Percentiles rank a stretch among this genome's conserved stretches.
Evolutionary conservation across 2,329 filamentous ascomycete species (phyloP).

Genomic region (Stachybotrys chlorohalonatus): DNA sequence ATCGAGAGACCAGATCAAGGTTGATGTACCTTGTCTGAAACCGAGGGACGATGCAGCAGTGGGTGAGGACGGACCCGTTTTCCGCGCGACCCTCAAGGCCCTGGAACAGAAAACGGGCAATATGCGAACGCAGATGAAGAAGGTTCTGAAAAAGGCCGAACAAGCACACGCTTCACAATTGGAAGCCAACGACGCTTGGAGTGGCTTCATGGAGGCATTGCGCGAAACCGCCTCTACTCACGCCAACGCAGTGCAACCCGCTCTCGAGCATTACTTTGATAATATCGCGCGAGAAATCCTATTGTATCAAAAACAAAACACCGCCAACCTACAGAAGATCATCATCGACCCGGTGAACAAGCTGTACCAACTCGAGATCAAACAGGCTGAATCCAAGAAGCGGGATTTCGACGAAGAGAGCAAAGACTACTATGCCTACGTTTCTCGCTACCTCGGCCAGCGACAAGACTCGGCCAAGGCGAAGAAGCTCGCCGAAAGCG

Average conservation of each 20-base stretch:
- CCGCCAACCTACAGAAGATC: constrained; percentile 74
- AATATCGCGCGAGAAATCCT: constrained; percentile 91
- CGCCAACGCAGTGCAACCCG: constrained; percentile 92
- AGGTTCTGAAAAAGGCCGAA: constrained; percentile 89
- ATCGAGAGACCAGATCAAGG: constrained; percentile 53
- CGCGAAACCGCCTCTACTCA: constrained; percentile 85
- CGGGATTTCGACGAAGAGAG: constrained; percentile 98
- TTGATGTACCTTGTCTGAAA: constrained; percentile 80
- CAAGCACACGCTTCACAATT: constrained; percentile 71
- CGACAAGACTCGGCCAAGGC: constrained; percentile 92
- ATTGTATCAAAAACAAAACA: constrained; percentile 76
- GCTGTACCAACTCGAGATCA: constrained; percentile 92
- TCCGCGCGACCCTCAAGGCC: constrained; percentile 93
- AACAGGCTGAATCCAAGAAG: constrained; percentile 93
- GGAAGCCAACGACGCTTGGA: constrained; percentile 77
- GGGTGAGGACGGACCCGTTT: constrained; percentile 87
- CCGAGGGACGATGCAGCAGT: constrained; percentile 78
- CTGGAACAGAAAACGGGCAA: constrained; percentile 93
- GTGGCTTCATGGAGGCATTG: constrained; percentile 74
- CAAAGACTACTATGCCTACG: constrained; percentile 95
- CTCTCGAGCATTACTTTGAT: constrained; percentile 95
- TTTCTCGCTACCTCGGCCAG: constrained; percentile 91
- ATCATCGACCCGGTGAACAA: constrained; percentile 92
- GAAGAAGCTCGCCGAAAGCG: constrained; percentile 91
- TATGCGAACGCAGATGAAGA: constrained; percentile 92